Evolutionary conservation across 2,329 filamentous ascomycete genomes (phyloP).

Genomic region (Penicillium sp.): DNA sequence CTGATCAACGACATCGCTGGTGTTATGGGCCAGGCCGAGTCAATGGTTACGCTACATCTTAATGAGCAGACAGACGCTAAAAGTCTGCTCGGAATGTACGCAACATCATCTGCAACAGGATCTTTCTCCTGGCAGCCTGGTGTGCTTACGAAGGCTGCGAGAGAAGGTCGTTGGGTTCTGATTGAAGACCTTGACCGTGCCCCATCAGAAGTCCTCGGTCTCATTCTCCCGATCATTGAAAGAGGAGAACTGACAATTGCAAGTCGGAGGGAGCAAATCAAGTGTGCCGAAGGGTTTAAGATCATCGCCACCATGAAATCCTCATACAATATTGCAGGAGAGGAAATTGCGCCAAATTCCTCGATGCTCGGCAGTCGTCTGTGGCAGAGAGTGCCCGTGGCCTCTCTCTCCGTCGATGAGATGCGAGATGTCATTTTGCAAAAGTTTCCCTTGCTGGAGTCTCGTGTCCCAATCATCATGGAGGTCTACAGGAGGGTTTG

Average conservation of each 20-base stretch:
- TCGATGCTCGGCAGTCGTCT: slow-evolving; percentile 80
- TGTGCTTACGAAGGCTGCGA: slow-evolving; percentile 89
- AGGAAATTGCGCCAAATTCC: slow-evolving; percentile 68
- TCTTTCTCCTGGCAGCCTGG: slow-evolving; percentile 92
- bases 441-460: slow-evolving; percentile 69
- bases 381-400: slow-evolving; percentile 77
- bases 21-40: slow-evolving; percentile 73
- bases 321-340: slow-evolving; percentile 63
- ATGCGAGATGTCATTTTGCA: slow-evolving; percentile 71
- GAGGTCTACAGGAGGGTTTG: slow-evolving; percentile 55
- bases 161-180: slow-evolving; percentile 92
- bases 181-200: slow-evolving; percentile 96
- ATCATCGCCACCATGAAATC: slow-evolving; percentile 91
- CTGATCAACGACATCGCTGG: slow-evolving; percentile 79
- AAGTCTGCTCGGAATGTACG: slow-evolving; percentile 91
- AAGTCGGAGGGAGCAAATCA: slow-evolving; percentile 81
- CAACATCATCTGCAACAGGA: slow-evolving; percentile 81
- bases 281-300: slow-evolving; percentile 80
- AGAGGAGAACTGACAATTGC: slow-evolving; percentile 87
- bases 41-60: slow-evolving; percentile 90
- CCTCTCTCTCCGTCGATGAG: slow-evolving; percentile 67
- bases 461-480: slow-evolving; percentile 58
- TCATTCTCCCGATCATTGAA: slow-evolving; percentile 88
- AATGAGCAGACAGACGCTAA: slow-evolving; percentile 99
- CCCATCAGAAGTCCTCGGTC: slow-evolving; percentile 91